phyloP scores from a whole-genome alignment of 2,329 filamentous ascomycete genomes.

The Hypoxylon sp. region DNA sequence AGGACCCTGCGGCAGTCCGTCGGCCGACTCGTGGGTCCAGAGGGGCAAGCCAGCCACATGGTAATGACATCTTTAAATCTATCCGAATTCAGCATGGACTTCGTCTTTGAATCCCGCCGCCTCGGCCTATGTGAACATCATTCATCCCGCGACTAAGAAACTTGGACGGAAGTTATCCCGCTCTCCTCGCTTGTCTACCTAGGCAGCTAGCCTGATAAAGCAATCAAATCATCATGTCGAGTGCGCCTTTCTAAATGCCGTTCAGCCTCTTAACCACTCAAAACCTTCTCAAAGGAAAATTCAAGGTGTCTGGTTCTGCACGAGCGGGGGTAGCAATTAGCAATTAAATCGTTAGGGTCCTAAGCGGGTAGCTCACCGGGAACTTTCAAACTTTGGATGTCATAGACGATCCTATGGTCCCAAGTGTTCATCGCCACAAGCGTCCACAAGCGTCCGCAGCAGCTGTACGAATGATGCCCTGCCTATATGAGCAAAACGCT shows the following conservation, averaged over 20 bases:
- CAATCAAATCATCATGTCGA: slow-evolving; percentile 33
- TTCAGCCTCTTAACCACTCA: slow-evolving; percentile 14
- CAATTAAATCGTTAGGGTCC: background rate
- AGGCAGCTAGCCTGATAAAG: slow-evolving; percentile 35
- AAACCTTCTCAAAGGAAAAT: slow-evolving; percentile 7
- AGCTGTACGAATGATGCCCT: background rate
- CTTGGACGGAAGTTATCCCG: slow-evolving; percentile 15
- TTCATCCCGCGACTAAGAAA: slow-evolving; percentile 15
- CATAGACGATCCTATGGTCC: background rate
- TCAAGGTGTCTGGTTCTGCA: slow-evolving; percentile 14
- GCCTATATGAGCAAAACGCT: background rate
- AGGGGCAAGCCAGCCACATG: slow-evolving; percentile 16
- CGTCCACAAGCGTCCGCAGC: background rate
- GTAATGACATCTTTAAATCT: slow-evolving; percentile 27
- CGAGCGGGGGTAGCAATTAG: slow-evolving; percentile 9
- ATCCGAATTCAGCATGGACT: slow-evolving; percentile 43
- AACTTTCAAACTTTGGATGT: background rate
- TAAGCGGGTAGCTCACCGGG: background rate
- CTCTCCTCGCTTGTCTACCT: slow-evolving; percentile 22
- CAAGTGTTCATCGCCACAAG: background rate
- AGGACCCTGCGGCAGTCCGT: slow-evolving; percentile 7
- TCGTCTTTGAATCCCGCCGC: slow-evolving; percentile 37
- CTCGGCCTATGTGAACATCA: slow-evolving; percentile 21
- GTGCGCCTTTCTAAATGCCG: slow-evolving; percentile 6
- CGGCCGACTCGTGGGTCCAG: slow-evolving; percentile 10